These are phyloP conservation scores for Chytridium lagenaria DNA, from an alignment of 371 early-diverging fungal genomes.

Conservation along the genomic window DNA sequence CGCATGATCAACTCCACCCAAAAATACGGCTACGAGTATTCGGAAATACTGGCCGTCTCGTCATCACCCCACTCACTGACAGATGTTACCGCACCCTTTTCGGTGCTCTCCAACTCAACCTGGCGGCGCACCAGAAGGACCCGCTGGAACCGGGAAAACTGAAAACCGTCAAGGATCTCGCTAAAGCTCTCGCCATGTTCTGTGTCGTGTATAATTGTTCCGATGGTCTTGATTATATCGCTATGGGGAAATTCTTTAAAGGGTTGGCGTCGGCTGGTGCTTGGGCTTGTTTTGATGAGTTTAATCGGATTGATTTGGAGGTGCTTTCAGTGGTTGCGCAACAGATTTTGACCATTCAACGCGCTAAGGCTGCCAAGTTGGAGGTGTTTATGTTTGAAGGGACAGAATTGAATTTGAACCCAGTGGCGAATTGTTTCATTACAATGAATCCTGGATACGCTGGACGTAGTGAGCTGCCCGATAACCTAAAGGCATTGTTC, in stretches of 20 bases:
- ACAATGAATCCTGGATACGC: slow-evolving; percentile 72
- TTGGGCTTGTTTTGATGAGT: slow-evolving; percentile 71
- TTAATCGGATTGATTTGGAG: slow-evolving; percentile 66
- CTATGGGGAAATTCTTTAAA: slow-evolving; percentile 66
- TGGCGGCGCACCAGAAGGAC: slow-evolving; percentile 62
- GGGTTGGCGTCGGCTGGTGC: slow-evolving; percentile 60
- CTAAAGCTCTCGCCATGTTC: slow-evolving; percentile 64
- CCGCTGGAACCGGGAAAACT: slow-evolving; percentile 66
- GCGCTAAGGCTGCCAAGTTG: slow-evolving; percentile 58
- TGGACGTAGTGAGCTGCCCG: slow-evolving; percentile 64
- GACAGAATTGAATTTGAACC: slow-evolving; percentile 57
- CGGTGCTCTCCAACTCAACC: slow-evolving; percentile 61
- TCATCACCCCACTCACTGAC: slow-evolving; percentile 60
- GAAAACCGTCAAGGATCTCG: slow-evolving; percentile 64
- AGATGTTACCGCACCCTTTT: slow-evolving; percentile 62
- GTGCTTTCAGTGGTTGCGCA: slow-evolving; percentile 62
- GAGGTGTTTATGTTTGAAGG: slow-evolving; percentile 59
- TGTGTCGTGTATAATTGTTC: slow-evolving; percentile 68
- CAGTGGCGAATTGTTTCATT: slow-evolving; percentile 57
- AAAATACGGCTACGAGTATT: slow-evolving; percentile 63
- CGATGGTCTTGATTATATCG: slow-evolving; percentile 62
- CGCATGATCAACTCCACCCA: slow-evolving; percentile 65
- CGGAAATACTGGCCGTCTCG: slow-evolving; percentile 57
- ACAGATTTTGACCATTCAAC: slow-evolving; percentile 60
- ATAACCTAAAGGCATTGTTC: slow-evolving; percentile 63